These are phyloP conservation scores for Berkeleyomyces rouxiae DNA, from an alignment of 2,329 filamentous ascomycete species.

Conservation along the genomic window DNA sequence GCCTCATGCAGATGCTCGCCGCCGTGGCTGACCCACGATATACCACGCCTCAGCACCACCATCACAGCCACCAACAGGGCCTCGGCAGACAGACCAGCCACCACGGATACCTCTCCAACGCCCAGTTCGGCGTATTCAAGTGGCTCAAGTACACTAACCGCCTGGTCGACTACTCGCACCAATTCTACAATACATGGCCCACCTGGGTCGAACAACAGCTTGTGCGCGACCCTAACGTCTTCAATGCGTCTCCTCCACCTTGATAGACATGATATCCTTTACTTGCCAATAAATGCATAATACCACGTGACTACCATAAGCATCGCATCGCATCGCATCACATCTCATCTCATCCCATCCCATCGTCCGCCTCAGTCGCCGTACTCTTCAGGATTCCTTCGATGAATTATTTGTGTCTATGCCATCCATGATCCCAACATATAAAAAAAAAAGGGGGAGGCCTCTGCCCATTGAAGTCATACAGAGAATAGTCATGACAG, in stretches of 20 bases:
- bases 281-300: not conserved
- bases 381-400: too few species aligned
- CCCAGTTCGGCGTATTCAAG: constrained; percentile 29
- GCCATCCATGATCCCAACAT: too few species aligned
- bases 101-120: not conserved
- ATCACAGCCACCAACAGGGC: not conserved
- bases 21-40: constrained; percentile 25
- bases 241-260: constrained; percentile 21
- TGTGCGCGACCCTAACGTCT: constrained; percentile 28
- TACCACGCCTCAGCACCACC: not conserved
- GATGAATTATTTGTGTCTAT: too few species aligned
- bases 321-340: too few species aligned
- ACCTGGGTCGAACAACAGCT: constrained; percentile 37
- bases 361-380: too few species aligned
- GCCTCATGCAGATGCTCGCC: constrained; percentile 37
- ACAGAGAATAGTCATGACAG: too few species aligned
- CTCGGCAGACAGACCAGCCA: not conserved
- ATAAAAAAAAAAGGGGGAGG: too few species aligned
- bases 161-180: constrained; percentile 28
- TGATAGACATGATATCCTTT: not conserved
- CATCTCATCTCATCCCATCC: too few species aligned
- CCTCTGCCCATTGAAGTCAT: too few species aligned
- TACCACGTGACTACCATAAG: not conserved
- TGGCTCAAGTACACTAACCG: constrained; percentile 37
- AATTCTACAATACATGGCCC: constrained; percentile 35